Evolutionary conservation across 345 rosid species (phyloP).

Genomic region (Xanthoceras sorbifolium): DNA sequence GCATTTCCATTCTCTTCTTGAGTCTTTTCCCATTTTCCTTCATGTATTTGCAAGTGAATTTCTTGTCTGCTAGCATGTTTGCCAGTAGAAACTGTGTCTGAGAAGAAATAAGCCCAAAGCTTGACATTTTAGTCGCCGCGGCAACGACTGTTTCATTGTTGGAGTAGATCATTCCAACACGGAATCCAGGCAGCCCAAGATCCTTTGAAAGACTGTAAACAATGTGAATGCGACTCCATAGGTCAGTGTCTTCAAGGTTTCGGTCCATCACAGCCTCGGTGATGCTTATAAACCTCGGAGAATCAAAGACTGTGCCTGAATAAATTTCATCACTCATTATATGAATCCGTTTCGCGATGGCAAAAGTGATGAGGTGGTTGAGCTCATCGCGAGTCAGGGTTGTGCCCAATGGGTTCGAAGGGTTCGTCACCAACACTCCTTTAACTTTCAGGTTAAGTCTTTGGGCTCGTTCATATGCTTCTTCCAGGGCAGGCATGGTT

Average conservation of each 20-base stretch:
- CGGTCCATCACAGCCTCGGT: slow-evolving; percentile 45
- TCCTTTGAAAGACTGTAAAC: slow-evolving; percentile 89
- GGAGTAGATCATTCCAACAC: slow-evolving; percentile 81
- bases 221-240: slow-evolving; percentile 56
- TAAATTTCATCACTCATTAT: slow-evolving; percentile 83
- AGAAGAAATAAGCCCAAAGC: slow-evolving; percentile 85
- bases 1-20: slow-evolving; percentile 45
- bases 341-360: slow-evolving; percentile 49
- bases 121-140: slow-evolving; percentile 86
- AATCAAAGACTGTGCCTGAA: slow-evolving; percentile 68
- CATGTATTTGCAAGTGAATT: slow-evolving; percentile 55
- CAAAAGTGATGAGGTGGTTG: slow-evolving; percentile 52
- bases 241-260: slow-evolving; percentile 32
- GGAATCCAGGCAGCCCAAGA: slow-evolving; percentile 87
- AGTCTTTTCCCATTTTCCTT: slow-evolving; percentile 62
- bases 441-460: slow-evolving; percentile 54
- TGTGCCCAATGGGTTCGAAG: slow-evolving; percentile 88
- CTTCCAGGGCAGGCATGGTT: slow-evolving; percentile 57
- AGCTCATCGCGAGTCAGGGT: slow-evolving; percentile 61
- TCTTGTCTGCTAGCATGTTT: slow-evolving; percentile 58
- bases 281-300: slow-evolving; percentile 58
- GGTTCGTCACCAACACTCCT: slow-evolving; percentile 81
- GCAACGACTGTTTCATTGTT: slow-evolving; percentile 58
- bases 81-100: slow-evolving; percentile 77
- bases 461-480: slow-evolving; percentile 61